Evolutionary conservation across 2,329 filamentous ascomycete genomes (phyloP).

Genomic region (Cladosporium cucumerinum): DNA sequence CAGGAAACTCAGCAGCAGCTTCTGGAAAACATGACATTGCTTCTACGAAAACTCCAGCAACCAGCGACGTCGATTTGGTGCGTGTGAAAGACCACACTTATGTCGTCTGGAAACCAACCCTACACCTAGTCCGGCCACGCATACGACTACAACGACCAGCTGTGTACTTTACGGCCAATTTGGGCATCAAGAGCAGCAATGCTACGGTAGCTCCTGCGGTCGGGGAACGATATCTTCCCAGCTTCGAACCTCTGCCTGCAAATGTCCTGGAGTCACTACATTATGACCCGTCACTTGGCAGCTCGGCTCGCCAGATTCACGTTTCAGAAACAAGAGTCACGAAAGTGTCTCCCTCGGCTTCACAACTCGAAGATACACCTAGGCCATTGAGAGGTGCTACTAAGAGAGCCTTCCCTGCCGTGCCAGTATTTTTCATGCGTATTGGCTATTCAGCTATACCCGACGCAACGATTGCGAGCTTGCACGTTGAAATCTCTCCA

Average conservation of each 20-base stretch:
- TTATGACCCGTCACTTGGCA: constrained; percentile 62
- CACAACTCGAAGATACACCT: constrained; percentile 56
- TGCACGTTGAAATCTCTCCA: constrained; percentile 31
- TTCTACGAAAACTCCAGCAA: constrained; percentile 19
- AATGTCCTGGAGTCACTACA: constrained; percentile 76
- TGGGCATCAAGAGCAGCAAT: constrained; percentile 19
- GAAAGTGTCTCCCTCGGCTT: constrained; percentile 66
- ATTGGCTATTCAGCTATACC: constrained; percentile 67
- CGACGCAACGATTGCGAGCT: constrained; percentile 27
- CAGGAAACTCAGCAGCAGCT: constrained; percentile 28
- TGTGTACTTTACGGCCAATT: constrained; percentile 55
- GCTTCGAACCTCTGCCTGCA: constrained; percentile 64
- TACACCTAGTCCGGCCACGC: constrained; percentile 41
- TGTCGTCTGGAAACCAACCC: constrained; percentile 27
- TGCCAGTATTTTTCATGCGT: constrained; percentile 68
- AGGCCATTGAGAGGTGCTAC: constrained; percentile 64
- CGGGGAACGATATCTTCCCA: constrained; percentile 64
- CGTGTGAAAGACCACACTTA: constrained; percentile 24
- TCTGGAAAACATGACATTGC: constrained; percentile 32
- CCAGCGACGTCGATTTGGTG: constrained; percentile 22
- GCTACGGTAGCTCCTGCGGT: constrained; percentile 53
- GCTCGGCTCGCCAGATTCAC: constrained; percentile 51
- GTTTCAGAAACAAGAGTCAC: constrained; percentile 73
- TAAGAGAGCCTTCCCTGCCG: constrained; percentile 60
- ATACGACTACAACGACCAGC: constrained; percentile 65